Conservation (phyloP, 305 asterid genomes). For the Rubia peregrina region DNA sequence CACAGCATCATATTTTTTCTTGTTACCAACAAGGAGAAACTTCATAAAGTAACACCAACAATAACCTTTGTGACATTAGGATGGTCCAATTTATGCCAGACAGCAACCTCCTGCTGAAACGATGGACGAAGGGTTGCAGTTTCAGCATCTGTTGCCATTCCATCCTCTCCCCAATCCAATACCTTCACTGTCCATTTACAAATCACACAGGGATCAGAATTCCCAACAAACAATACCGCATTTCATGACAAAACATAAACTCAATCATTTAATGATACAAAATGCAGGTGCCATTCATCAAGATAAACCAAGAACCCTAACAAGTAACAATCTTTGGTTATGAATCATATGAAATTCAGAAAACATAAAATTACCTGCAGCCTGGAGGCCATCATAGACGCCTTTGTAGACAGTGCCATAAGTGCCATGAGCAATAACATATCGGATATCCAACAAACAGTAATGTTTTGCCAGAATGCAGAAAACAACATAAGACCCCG, state of each 20-base stretch:
- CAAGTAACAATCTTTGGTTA: neutral
- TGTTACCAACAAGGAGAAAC: no score
- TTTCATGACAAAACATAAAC: neutral
- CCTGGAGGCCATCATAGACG: conserved; percentile 51
- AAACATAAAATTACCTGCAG: conserved; percentile 40
- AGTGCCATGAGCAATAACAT: conserved; percentile 67
- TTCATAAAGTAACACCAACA: neutral
- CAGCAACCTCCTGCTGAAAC: conserved; percentile 62
- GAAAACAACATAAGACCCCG: no score
- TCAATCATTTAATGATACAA: neutral
- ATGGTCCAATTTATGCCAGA: conserved; percentile 79
- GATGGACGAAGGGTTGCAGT: conserved; percentile 51
- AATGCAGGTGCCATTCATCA: neutral
- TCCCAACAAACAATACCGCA: neutral
- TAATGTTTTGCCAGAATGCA: neutral
- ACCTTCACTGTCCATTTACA: conserved; percentile 47
- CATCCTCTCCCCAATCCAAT: conserved; percentile 86
- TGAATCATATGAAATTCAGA: no score
- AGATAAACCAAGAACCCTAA: neutral
- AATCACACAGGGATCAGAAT: conserved; percentile 14
- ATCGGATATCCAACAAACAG: conserved; percentile 41
- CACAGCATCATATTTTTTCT: neutral
- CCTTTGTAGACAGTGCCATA: conserved; percentile 64
- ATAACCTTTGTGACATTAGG: conserved; percentile 71
- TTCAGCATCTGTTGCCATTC: conserved; percentile 54